Conservation (phyloP, 148 eudicot species). For the Chenopodium berlandieri region DNA sequence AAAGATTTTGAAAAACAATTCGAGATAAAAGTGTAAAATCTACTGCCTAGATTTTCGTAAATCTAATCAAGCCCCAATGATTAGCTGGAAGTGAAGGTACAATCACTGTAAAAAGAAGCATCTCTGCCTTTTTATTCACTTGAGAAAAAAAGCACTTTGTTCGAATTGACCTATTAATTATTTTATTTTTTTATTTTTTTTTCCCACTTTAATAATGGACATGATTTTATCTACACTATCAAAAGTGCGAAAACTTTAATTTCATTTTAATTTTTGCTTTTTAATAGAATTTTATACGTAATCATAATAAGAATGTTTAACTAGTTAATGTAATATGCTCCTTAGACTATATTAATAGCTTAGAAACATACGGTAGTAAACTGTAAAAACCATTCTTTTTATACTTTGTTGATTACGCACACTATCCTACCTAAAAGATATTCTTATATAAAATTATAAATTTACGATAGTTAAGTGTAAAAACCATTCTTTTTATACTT, state of each 20-base stretch:
- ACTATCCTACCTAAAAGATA: no score
- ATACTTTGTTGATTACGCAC: no score
- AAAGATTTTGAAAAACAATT: not conserved
- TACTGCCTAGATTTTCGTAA: not conserved
- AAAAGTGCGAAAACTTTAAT: not conserved
- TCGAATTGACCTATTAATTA: not conserved
- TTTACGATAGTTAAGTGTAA: no score
- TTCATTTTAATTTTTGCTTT: not conserved
- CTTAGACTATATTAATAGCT: no score
- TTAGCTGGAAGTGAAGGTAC: slow-evolving; percentile 1
- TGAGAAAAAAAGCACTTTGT: not conserved
- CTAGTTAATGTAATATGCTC: no score
- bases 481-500: no score
- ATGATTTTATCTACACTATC: not conserved
- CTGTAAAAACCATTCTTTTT: no score
- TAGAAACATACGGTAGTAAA: no score
- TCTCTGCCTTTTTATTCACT: slow-evolving; percentile 13
- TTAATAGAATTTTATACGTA: not conserved
- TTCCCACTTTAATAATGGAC: not conserved
- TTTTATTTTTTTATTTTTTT: not conserved
- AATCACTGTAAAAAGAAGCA: slow-evolving; percentile 3
- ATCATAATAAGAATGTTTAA: no score
- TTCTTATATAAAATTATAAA: no score
- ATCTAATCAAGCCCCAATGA: slow-evolving; percentile 20
- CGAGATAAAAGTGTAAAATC: not conserved